Evolutionary conservation across 768 basidiomycete species (phyloP).

Genomic region (Sarcodon aspratus): DNA sequence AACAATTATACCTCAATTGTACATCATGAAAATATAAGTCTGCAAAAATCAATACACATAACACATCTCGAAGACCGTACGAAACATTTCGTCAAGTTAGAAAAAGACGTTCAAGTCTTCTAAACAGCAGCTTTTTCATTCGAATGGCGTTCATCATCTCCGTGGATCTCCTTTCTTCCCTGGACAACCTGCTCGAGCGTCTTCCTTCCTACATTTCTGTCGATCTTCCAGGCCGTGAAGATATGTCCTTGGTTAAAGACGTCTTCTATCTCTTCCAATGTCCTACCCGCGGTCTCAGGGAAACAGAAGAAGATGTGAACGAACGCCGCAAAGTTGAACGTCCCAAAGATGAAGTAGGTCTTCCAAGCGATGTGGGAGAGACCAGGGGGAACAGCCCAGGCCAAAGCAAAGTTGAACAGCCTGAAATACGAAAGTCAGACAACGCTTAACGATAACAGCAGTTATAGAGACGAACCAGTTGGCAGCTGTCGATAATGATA

Average conservation of each 20-base stretch:
- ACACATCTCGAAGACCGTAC: too few species aligned
- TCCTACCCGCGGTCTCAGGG: constrained; percentile 65
- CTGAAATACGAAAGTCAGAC: constrained; percentile 24
- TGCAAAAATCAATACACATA: too few species aligned
- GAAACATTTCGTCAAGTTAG: too few species aligned
- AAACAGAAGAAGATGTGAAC: constrained; percentile 71
- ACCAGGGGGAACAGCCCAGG: constrained; percentile 66
- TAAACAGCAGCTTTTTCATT: too few species aligned
- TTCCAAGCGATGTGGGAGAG: constrained; percentile 59
- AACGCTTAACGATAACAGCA: constrained; percentile 1
- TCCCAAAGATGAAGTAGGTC: constrained; percentile 69
- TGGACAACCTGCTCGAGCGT: constrained; percentile 38
- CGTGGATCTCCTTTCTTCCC: constrained; percentile 5
- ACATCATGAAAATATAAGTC: too few species aligned
- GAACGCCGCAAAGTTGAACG: constrained; percentile 65
- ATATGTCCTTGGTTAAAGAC: constrained; percentile 59
- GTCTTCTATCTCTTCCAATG: constrained; percentile 72
- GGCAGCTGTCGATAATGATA: constrained; percentile 28
- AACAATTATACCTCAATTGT: too few species aligned
- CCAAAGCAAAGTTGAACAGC: constrained; percentile 65
- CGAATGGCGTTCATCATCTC: too few species aligned
- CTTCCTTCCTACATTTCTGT: constrained; percentile 50
- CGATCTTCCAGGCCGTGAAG: constrained; percentile 64
- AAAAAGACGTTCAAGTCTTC: too few species aligned
- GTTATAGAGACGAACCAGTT: constrained; percentile 8